Conservation (phyloP, 805 yeast species). For the Candida sithepensis region DNA sequence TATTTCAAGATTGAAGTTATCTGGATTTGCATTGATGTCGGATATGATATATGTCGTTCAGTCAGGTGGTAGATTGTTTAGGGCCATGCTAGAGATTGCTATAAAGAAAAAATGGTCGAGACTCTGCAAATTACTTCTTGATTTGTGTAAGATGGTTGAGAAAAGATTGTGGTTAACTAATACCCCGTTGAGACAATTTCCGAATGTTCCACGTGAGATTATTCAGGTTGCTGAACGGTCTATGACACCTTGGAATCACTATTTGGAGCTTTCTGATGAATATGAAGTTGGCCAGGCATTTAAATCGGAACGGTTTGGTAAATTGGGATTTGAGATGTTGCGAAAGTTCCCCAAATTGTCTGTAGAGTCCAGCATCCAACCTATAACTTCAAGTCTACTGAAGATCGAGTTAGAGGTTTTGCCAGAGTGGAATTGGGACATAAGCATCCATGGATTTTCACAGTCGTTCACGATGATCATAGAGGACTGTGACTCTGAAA, state of each 20-base stretch:
- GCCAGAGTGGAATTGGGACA: slow-evolving; percentile 82
- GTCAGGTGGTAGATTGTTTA: slow-evolving; percentile 81
- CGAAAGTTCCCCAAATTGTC: slow-evolving; percentile 69
- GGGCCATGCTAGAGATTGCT: slow-evolving; percentile 83
- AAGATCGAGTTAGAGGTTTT: slow-evolving; percentile 61
- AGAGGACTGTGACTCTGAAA: slow-evolving; percentile 83
- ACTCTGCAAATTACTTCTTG: slow-evolving; percentile 52
- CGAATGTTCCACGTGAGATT: slow-evolving; percentile 64
- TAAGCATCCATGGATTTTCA: slow-evolving; percentile 52
- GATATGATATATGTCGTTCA: slow-evolving; percentile 94
- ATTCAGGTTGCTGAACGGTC: slow-evolving; percentile 75
- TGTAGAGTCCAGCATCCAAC: slow-evolving; percentile 62
- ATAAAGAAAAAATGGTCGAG: slow-evolving; percentile 68
- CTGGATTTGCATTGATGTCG: slow-evolving; percentile 86
- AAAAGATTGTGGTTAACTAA: slow-evolving; percentile 78
- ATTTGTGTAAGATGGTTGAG: slow-evolving; percentile 77
- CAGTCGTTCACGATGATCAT: slow-evolving; percentile 70
- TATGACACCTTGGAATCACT: slow-evolving; percentile 77
- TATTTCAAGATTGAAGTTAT: slow-evolving; percentile 70
- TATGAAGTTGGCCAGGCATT: slow-evolving; percentile 83
- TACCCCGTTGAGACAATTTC: slow-evolving; percentile 84
- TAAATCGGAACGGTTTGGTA: slow-evolving; percentile 65
- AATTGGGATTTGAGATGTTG: slow-evolving; percentile 52
- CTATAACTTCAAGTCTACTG: slow-evolving; percentile 68
- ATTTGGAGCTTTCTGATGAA: slow-evolving; percentile 59